Conservation (phyloP, 441 rosid genomes). For the Syzygium syzygioides region DNA sequence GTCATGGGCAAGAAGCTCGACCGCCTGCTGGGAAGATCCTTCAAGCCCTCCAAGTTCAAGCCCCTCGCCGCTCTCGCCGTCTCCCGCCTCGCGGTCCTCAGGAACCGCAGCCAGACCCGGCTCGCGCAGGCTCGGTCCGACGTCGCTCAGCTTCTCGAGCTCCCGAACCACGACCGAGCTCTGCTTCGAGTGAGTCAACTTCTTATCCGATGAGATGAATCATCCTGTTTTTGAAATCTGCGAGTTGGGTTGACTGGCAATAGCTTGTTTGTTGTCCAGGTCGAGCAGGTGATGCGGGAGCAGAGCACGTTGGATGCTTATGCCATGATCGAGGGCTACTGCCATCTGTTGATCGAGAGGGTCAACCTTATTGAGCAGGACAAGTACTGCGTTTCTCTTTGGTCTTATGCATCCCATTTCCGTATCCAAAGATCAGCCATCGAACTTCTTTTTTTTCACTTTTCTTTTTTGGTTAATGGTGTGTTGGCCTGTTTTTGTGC, state of each 20-base stretch:
- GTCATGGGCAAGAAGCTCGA: neutral
- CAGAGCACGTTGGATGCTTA: slow-evolving; percentile 70
- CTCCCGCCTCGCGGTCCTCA: neutral
- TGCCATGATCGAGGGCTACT: slow-evolving; percentile 57
- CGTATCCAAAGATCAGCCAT: neutral
- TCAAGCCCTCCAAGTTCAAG: slow-evolving; percentile 4
- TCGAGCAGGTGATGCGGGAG: slow-evolving; percentile 42
- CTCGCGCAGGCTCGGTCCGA: slow-evolving; percentile 1
- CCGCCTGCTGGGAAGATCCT: neutral
- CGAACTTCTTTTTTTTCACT: neutral
- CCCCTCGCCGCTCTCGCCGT: neutral
- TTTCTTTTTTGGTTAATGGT: neutral
- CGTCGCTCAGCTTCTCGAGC: neutral
- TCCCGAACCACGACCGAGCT: neutral
- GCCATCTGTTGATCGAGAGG: slow-evolving; percentile 58
- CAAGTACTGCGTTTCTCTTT: slow-evolving; percentile 20
- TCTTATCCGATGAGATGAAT: neutral
- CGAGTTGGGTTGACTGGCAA: neutral
- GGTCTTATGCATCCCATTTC: neutral
- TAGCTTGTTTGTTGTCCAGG: neutral
- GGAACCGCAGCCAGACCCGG: neutral
- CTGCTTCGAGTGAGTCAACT: neutral
- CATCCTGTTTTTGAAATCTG: neutral
- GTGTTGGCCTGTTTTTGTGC: neutral
- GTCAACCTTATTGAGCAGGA: slow-evolving; percentile 59